Evolutionary conservation across 805 yeast species (phyloP), one percentile per base, ranked within the genome.

Genomic region (Pichia paraexigua): DNA sequence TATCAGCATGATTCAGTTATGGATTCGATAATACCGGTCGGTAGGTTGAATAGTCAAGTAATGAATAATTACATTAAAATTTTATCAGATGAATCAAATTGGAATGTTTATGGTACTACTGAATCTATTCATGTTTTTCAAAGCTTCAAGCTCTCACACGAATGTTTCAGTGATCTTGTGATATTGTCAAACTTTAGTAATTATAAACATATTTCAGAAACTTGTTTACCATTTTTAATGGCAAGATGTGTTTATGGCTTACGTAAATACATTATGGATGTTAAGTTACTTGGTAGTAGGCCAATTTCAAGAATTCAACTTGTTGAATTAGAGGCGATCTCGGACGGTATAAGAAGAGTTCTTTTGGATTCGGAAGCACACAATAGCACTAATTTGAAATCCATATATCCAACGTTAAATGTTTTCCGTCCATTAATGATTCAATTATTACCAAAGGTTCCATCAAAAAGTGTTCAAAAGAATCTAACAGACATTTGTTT

Each of bases 231-330:
- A 2, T 83, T 71, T 57, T 71, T 87, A 32, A 65, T 79, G 0
- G 72, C 81, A 20, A 72, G 96, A 41, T 68, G 77, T 25, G 79
- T 85, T 0, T 73, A 86, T 54, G 75, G 80, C 0, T 66, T 91
- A 43, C 73, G 85, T 50, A 78, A 85, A 53, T 82, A 79, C 54
- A 69, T 86, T 8, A 79, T 84, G 17, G 90, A 86, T 56, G 77
- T 75, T 47, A 76, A 73, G 32, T 66, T 90, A 13, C 62, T 83
- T 7, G 78, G 81, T 37, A 70, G 65, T 30, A 77, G 77, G 48
- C 97, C 97, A 1, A 69, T 86, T 17, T 78, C 92, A 0, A 72
- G 76, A 41, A 64, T 86, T 9, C 88, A 87, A 57, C 78, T 78
- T 49, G 65, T 69, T 7, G 98, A 91, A 63, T 60, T 90, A n/a